Base-by-base conservation (phyloP, 768 basidiomycete genomes). In the Clitopilus hobsonii region DNA sequence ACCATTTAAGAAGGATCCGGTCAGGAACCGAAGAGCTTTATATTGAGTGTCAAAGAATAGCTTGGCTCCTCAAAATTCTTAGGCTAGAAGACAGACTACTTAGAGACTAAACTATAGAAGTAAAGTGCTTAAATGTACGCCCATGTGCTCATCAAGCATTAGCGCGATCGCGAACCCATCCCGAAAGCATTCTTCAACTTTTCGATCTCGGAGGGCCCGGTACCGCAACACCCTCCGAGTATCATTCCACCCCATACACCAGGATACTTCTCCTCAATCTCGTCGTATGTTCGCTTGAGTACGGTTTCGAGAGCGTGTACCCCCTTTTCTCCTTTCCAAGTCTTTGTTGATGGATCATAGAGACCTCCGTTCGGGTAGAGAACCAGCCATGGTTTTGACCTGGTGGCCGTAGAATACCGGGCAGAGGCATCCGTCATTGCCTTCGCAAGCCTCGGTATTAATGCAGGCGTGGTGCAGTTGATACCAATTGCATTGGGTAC, bases 191-290 rank as follows among this genome's bases (percentile, higher is more conserved):
- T 47, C 54, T 14, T n/a, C 25, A 26, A 18, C 25, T 28, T 20
- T 10, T 25, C 49, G 59, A 89, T 84, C 49, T 88, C 78, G 11
- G 69, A 69, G 2, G 82, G 83, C 1, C 76, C 75, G 6, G 81
- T 76, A 58, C 81, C 79, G 63, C 89, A 90, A 62, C 89, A 90
- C 0, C 89, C 88, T 1, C 89, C 89, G 0, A 83, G 73, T 7
- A 88, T 64, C 4, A 88, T 60, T 1, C 82, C 82, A 16, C 60
- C 69, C 81, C 84, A 64, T 23, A 83, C 5, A 65, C 60, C n/a
- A 11, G 32, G 4, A 36, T 36, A 10, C 13, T 36, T 36, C 32
- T n/a, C 13, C n/a, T n/a, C 2, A 2, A 36, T 36, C 32, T 36
- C 32, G 13, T 36, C n/a, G 13, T n/a, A 36, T 14, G n/a, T n/a